phyloP scores from a whole-genome alignment of 306 rosid species.

The Gynostemma pentaphyllum region DNA sequence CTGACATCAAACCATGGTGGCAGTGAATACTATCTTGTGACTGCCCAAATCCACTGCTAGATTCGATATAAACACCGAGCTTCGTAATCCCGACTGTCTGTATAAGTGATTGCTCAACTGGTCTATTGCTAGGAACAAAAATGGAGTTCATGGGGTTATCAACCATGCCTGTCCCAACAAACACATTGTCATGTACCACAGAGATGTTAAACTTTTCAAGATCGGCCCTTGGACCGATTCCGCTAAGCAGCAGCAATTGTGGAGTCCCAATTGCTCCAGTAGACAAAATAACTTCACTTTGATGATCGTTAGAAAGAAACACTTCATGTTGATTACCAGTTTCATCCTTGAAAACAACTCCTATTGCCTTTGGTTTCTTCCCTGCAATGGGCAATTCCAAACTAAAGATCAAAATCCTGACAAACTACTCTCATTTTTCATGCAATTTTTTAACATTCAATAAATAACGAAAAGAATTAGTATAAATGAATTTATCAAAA shows the following conservation, averaged over 20 bases:
- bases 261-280: constrained; percentile 87
- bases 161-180: constrained; percentile 85
- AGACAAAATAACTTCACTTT: constrained; percentile 70
- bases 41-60: constrained; percentile 89
- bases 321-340: constrained; percentile 63
- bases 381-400: constrained; percentile 23
- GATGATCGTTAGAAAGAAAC: constrained; percentile 24
- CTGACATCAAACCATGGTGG: constrained; percentile 88
- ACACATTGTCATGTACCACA: constrained; percentile 42
- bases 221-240: constrained; percentile 75
- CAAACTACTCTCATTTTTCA: background rate
- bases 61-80: constrained; percentile 77
- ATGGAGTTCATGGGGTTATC: constrained; percentile 96
- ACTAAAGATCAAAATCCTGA: background rate
- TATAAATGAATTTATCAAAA: too few relatives aligned
- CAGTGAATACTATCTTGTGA: constrained; percentile 73
- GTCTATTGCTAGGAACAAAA: constrained; percentile 54
- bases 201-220: constrained; percentile 60
- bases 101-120: constrained; percentile 55
- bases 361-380: constrained; percentile 54
- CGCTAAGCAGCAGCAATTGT: constrained; percentile 81
- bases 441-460: background rate
- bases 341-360: constrained; percentile 79
- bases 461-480: background rate
- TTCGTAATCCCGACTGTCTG: constrained; percentile 88